Percentiles rank a stretch among this genome's conserved stretches.
These are phyloP conservation scores for Aspergillus bertholletiae DNA, from an alignment of 495 filamentous ascomycete species.

Conservation along the genomic window DNA sequence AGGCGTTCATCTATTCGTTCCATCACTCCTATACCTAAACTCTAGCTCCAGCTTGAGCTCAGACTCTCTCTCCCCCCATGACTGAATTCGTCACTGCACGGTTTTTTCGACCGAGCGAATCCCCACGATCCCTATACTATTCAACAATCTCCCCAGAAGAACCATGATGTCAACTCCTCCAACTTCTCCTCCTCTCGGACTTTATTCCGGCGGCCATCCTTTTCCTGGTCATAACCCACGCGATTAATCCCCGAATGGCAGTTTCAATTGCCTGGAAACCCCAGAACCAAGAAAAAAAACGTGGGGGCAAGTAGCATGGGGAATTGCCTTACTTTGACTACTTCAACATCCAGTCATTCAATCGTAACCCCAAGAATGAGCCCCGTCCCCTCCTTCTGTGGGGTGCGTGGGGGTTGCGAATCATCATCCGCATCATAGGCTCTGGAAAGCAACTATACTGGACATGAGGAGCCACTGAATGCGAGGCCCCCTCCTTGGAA, in stretches of 20 bases:
- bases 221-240: too few relatives aligned
- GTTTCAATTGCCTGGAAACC: not conserved
- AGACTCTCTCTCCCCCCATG: too few relatives aligned
- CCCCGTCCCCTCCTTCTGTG: constrained; percentile 6
- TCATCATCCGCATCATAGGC: constrained; percentile 5
- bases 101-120: too few relatives aligned
- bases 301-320: not conserved
- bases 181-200: not conserved
- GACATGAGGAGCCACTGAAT: not conserved
- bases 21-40: too few relatives aligned
- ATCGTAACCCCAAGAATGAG: too few relatives aligned
- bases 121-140: too few relatives aligned
- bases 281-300: not conserved
- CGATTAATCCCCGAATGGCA: not conserved
- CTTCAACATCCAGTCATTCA: too few relatives aligned
- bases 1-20: too few relatives aligned
- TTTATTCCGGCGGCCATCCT: not conserved
- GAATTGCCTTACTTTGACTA: not conserved
- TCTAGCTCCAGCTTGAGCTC: too few relatives aligned
- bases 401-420: constrained; percentile 11
- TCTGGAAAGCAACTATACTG: not conserved
- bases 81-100: too few relatives aligned
- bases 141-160: too few relatives aligned
- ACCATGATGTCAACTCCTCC: not conserved
- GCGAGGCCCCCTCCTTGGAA: not conserved